phyloP scores from a whole-genome alignment of 2,329 filamentous ascomycete genomes.

The Intubia oerlemansii region DNA sequence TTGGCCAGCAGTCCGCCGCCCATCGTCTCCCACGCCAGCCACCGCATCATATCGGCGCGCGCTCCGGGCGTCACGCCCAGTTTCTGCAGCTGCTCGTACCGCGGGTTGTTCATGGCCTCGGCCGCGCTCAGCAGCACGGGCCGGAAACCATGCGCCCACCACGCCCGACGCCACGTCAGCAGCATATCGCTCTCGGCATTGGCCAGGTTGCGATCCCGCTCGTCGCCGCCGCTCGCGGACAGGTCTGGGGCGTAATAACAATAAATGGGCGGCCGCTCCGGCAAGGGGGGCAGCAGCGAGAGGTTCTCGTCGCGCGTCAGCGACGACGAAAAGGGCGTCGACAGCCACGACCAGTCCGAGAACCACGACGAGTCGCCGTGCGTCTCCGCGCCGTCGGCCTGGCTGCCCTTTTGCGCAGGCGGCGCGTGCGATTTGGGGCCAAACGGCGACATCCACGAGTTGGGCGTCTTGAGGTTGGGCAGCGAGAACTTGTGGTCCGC shows the following conservation, averaged over 20 bases:
- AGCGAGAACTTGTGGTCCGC: constrained; percentile 28
- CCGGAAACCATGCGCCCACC: constrained; percentile 86
- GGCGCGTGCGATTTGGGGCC: constrained; percentile 48
- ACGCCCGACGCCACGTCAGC: constrained; percentile 74
- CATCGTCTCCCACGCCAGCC: constrained; percentile 89
- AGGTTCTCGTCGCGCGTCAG: constrained; percentile 64
- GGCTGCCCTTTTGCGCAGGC: constrained; percentile 51
- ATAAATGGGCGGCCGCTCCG: constrained; percentile 53
- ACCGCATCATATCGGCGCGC: constrained; percentile 54
- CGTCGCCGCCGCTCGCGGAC: constrained; percentile 42
- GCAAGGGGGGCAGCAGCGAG: constrained; percentile 60
- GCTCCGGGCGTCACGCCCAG: constrained; percentile 38
- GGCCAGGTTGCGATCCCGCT: constrained; percentile 39
- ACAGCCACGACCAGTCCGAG: constrained; percentile 74
- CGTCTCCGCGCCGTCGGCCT: too few species aligned
- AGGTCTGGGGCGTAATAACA: too few species aligned
- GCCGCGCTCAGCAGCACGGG: constrained; percentile 60
- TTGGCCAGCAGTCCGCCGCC: constrained; percentile 62
- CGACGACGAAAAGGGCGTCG: constrained; percentile 61
- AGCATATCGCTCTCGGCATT: constrained; percentile 62
- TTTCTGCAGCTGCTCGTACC: constrained; percentile 49
- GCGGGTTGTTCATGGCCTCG: constrained; percentile 66
- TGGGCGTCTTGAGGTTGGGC: constrained; percentile 21
- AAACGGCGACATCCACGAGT: constrained; percentile 37
- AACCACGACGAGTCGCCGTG: constrained; percentile 68